A percentile compares a stretch with the other conserved stretches of the same genome.
These are phyloP conservation scores for Protostelium mycophagum DNA, from an alignment of 78 protist species.

Conservation along the genomic window DNA sequence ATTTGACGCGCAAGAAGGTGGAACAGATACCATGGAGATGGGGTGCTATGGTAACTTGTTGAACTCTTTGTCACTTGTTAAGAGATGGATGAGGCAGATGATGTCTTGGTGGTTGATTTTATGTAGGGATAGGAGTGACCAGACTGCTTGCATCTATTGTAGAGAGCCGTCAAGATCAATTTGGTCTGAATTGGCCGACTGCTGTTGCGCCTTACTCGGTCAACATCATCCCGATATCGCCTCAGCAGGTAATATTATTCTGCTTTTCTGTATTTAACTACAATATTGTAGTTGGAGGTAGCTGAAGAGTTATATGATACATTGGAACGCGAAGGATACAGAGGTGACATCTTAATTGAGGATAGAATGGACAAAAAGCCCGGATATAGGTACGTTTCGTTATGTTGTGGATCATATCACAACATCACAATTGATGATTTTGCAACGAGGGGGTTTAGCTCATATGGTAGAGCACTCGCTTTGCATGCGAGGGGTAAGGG, in stretches of 20 bases:
- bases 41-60: constrained; percentile 55
- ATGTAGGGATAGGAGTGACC: constrained; percentile 41
- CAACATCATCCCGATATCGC: constrained; percentile 25
- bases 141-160: constrained; percentile 45
- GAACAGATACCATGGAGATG: constrained; percentile 35
- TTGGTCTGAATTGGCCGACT: constrained; percentile 35
- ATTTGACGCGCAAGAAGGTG: not conserved
- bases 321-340: not conserved
- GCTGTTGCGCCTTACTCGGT: constrained; percentile 35
- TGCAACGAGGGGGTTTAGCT: too few species aligned
- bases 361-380: not conserved
- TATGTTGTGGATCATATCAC: too few species aligned
- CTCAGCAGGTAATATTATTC: not conserved
- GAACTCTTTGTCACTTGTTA: too few species aligned
- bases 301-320: not conserved
- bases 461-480: too few species aligned
- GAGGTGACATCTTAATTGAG: not conserved
- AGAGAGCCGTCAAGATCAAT: constrained; percentile 1
- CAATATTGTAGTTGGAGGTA: not conserved
- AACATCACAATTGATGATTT: not conserved
- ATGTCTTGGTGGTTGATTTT: not conserved
- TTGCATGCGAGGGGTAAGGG: too few species aligned
- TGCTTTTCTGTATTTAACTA: not conserved
- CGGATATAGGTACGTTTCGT: not conserved
- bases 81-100: not conserved